Evolutionary conservation across 805 yeast species (phyloP).

Genomic region (Phaffomyces antillensis): DNA sequence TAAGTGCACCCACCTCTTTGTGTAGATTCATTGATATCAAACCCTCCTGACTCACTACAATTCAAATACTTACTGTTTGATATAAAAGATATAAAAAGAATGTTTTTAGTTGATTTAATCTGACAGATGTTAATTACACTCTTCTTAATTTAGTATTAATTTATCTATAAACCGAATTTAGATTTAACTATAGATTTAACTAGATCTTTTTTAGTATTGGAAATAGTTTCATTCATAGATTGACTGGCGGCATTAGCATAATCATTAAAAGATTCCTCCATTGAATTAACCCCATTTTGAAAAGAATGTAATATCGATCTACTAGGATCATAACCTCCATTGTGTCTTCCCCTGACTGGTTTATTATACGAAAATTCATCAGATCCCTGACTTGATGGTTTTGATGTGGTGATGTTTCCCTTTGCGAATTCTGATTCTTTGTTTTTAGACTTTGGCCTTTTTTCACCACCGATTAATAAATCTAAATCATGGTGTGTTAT

Average conservation of each 20-base stretch:
- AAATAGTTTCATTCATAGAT: slow-evolving; percentile 44
- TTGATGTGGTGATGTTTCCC: slow-evolving; percentile 28
- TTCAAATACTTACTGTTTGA: no score
- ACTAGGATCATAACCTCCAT: slow-evolving; percentile 35
- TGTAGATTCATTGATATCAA: no score
- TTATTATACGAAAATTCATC: slow-evolving; percentile 34
- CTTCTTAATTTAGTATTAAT: no score
- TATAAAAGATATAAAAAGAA: no score
- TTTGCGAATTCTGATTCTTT: slow-evolving; percentile 60
- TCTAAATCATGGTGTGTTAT: slow-evolving; percentile 61
- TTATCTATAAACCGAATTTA: slow-evolving; percentile 35
- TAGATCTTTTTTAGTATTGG: slow-evolving; percentile 41
- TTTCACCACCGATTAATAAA: slow-evolving; percentile 63
- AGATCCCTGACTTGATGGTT: slow-evolving; percentile 3
- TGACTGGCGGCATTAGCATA: slow-evolving; percentile 51
- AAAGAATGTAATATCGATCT: slow-evolving; percentile 34
- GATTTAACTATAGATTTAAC: slow-evolving; percentile 46
- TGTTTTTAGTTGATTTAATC: no score
- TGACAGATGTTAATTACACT: no score
- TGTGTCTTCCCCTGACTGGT: slow-evolving; percentile 36
- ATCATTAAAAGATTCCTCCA: slow-evolving; percentile 50
- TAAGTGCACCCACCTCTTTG: no score
- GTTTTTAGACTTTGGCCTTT: slow-evolving; percentile 53
- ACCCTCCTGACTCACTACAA: no score
- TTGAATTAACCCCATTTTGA: slow-evolving; percentile 43